Conservation (phyloP, 2,329 filamentous ascomycete species). For the Xylaria sp. region DNA sequence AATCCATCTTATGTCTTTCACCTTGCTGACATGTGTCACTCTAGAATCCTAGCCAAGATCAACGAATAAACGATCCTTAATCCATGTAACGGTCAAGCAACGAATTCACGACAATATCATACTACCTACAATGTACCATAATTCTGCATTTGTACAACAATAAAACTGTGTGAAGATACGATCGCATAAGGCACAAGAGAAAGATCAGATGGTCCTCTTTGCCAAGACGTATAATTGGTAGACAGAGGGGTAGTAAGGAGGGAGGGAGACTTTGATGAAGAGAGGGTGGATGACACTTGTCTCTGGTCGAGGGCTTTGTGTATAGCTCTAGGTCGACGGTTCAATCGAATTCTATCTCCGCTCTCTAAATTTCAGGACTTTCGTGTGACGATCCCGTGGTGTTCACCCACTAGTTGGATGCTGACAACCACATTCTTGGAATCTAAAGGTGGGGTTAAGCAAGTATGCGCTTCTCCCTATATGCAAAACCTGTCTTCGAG, state of each 20-base stretch:
- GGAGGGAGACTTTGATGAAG: constrained; percentile 3
- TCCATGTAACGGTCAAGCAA: constrained; percentile 40
- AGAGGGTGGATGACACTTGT: constrained; percentile 6
- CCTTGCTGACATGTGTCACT: constrained; percentile 35
- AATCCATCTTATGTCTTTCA: background rate
- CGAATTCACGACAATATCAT: constrained; percentile 47
- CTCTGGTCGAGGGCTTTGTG: background rate
- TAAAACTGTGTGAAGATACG: constrained; percentile 26
- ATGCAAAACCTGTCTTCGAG: background rate
- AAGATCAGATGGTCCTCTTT: constrained; percentile 10
- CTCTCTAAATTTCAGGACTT: constrained; percentile 12
- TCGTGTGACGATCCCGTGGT: background rate
- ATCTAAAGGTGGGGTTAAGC: background rate
- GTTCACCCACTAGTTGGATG: background rate
- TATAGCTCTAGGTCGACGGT: constrained; percentile 10
- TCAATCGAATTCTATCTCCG: constrained; percentile 32
- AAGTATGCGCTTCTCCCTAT: background rate
- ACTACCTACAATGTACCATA: constrained; percentile 36
- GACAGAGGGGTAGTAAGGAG: constrained; percentile 1
- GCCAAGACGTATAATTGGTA: constrained; percentile 30
- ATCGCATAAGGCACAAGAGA: constrained; percentile 16
- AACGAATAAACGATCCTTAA: constrained; percentile 76
- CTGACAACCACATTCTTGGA: background rate
- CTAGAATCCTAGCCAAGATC: constrained; percentile 97
- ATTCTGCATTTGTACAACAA: constrained; percentile 35